Base-by-base conservation (phyloP, 345 rosid genomes). In the Gossypioides kirkii region DNA sequence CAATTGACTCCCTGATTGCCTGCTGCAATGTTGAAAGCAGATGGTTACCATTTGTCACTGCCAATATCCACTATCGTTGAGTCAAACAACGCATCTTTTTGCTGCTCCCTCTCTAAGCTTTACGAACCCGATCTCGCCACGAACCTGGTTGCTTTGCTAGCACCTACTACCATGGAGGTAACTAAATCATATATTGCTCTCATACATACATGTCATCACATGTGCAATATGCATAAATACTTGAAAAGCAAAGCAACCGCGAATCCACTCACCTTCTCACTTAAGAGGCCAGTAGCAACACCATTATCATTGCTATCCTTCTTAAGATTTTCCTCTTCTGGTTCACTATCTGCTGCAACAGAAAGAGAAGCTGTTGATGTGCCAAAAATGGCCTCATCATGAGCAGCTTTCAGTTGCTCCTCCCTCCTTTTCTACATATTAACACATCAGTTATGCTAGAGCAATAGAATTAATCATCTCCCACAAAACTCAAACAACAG, bases 361-460 rank as follows among this genome's bases (percentile, higher is more conserved):
- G 89, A 54, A 36, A 73, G 70, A n/a, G 77, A 65, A 75, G 46
- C 56, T 55, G 74, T 66, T 12, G 97, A 81, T 42, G 80, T 85
- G 79, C 99, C 99, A 82, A 92, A 95, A 91, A 95, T 95, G 77
- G 99, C 96, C 65, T 88, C 94, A 26, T 95, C 99, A 32, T 90
- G 98, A 71, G 98, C 97, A 53, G 80, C 77, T 85, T 86, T 88
- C 18, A 88, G 75, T 75, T 84, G 84, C 76, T 89, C 92, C 86
- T 92, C 96, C 76, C 87, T 82, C 82, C 79, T 87, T n/a, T 88
- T 87, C 99, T 94, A 73, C 68, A 64, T 70, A 70, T 72, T 41
- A 38, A 49, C 59, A 63, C 16, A 38, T 26, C 59, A 58, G 23
- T 45, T 54, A 69, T 10, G 26, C 22, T 8, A 22, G 1, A 42